Percentiles rank a stretch among this genome's conserved stretches.
These are phyloP conservation scores for Annulohypoxylon moriforme DNA, from an alignment of 495 filamentous ascomycete species.

Conservation along the genomic window DNA sequence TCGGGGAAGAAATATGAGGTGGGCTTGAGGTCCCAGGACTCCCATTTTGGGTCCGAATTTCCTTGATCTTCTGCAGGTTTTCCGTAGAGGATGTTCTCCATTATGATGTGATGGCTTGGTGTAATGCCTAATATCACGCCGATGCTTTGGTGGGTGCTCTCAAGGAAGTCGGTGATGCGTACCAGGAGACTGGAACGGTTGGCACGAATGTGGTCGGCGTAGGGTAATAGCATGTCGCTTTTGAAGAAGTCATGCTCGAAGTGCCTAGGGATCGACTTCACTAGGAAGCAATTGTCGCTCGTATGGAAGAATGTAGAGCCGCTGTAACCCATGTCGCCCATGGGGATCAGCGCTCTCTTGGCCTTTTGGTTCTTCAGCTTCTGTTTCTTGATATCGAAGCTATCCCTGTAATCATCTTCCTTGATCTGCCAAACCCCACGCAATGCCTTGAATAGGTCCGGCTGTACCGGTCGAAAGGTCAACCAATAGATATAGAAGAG, in stretches of 20 bases:
- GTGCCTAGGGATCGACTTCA: slow-evolving; percentile 73
- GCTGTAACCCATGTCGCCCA: slow-evolving; percentile 70
- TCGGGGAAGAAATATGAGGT: slow-evolving; percentile 78
- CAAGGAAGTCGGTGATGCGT: slow-evolving; percentile 74
- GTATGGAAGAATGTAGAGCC: slow-evolving; percentile 79
- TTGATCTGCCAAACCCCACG: slow-evolving; percentile 61
- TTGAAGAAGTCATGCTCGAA: slow-evolving; percentile 77
- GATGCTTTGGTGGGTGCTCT: slow-evolving; percentile 62
- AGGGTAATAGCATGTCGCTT: slow-evolving; percentile 68
- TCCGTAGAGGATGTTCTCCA: slow-evolving; percentile 76
- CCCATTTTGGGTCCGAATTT: slow-evolving; percentile 62
- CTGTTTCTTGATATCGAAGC: slow-evolving; percentile 57
- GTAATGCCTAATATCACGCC: slow-evolving; percentile 65
- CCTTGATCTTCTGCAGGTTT: slow-evolving; percentile 54
- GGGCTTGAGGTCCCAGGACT: slow-evolving; percentile 77
- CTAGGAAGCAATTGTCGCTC: slow-evolving; percentile 66
- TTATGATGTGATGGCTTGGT: slow-evolving; percentile 75
- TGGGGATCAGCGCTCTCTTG: slow-evolving; percentile 50
- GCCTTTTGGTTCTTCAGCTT: slow-evolving; percentile 17
- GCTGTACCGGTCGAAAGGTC: slow-evolving; percentile 50
- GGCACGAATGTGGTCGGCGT: slow-evolving; percentile 67
- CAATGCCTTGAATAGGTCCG: slow-evolving; percentile 52
- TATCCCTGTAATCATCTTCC: slow-evolving; percentile 65
- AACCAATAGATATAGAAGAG: slow-evolving; percentile 56
- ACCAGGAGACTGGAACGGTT: slow-evolving; percentile 70